A percentile compares a stretch with the other conserved stretches of the same genome.
Conservation (phyloP, 2,329 filamentous ascomycete species). For the Lecanicillium sp. region DNA sequence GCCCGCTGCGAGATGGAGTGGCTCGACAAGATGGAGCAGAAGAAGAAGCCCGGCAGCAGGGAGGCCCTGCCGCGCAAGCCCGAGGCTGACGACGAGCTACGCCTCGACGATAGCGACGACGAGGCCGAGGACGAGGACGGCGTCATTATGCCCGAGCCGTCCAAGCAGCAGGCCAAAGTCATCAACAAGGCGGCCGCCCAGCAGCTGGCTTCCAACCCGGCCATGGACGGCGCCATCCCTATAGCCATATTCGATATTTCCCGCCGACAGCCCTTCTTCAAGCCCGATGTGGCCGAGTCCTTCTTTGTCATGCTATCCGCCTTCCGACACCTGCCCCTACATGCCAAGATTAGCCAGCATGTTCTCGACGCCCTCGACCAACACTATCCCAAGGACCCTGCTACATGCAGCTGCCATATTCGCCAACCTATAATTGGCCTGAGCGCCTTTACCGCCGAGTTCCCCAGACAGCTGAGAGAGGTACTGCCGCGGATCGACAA, state of each 20-base stretch:
- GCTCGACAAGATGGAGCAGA: constrained; percentile 69
- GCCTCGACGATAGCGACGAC: constrained; percentile 34
- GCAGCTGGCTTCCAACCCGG: constrained; percentile 66
- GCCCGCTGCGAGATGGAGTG: constrained; percentile 89
- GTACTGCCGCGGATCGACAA: constrained; percentile 56
- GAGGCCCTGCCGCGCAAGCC: constrained; percentile 43
- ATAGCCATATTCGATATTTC: constrained; percentile 85
- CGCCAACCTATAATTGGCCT: constrained; percentile 63
- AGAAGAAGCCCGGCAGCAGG: constrained; percentile 50
- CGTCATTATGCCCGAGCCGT: constrained; percentile 36
- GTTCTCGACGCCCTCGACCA: constrained; percentile 59
- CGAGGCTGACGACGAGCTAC: constrained; percentile 41
- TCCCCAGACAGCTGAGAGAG: constrained; percentile 62
- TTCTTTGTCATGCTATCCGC: constrained; percentile 76
- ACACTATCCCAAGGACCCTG: constrained; percentile 50
- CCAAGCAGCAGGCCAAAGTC: constrained; percentile 31
- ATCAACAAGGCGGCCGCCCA: constrained; percentile 37
- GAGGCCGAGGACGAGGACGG: constrained; percentile 34
- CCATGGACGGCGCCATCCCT: constrained; percentile 87
- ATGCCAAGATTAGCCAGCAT: constrained; percentile 62
- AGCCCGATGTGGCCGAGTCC: constrained; percentile 55
- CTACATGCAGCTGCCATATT: constrained; percentile 63
- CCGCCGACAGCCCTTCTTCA: constrained; percentile 67
- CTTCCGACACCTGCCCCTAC: constrained; percentile 60
- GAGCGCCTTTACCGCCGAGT: constrained; percentile 55